Evolutionary conservation across 1,284 basidiomycete species (phyloP).

Genomic region (Athelia sp.): DNA sequence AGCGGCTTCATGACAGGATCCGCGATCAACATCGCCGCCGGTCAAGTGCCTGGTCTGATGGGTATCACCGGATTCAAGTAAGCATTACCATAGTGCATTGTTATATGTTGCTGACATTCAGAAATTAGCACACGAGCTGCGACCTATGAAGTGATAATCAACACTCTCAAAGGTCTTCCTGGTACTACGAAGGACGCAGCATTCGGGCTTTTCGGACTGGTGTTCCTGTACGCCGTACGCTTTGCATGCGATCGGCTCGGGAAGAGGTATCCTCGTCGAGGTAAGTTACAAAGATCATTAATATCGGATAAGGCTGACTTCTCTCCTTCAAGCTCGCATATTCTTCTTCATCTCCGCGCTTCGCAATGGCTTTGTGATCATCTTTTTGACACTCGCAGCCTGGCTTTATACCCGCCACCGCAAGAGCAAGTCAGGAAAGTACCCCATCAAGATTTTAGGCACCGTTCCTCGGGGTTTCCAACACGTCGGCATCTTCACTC

Average conservation of each 20-base stretch:
- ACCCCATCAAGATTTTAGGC: conserved; percentile 84
- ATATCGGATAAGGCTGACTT: not conserved
- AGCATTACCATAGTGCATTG: conserved; percentile 22
- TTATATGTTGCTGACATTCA: conserved; percentile 3
- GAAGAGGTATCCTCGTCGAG: conserved; percentile 62
- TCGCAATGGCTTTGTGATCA: conserved; percentile 84
- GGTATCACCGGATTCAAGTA: conserved; percentile 82
- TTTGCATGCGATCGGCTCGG: conserved; percentile 55
- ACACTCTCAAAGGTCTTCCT: conserved; percentile 83
- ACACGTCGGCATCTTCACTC: conserved; percentile 70
- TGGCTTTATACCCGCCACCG: conserved; percentile 78
- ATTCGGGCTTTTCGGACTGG: conserved; percentile 79
- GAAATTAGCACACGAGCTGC: conserved; percentile 69
- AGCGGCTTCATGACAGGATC: conserved; percentile 93
- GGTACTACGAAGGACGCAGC: conserved; percentile 79
- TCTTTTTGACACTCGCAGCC: conserved; percentile 80
- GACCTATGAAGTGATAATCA: conserved; percentile 88
- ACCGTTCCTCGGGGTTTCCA: conserved; percentile 81
- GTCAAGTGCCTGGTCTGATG: conserved; percentile 84
- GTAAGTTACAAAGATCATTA: conserved; percentile 30
- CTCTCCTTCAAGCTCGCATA: conserved; percentile 45
- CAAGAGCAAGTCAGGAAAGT: conserved; percentile 51
- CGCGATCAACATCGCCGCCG: conserved; percentile 81
- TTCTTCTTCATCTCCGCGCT: conserved; percentile 86
- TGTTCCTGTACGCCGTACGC: conserved; percentile 74